Evolutionary conservation across 768 basidiomycete species (phyloP).

Genomic region (Piloderma croceum): DNA sequence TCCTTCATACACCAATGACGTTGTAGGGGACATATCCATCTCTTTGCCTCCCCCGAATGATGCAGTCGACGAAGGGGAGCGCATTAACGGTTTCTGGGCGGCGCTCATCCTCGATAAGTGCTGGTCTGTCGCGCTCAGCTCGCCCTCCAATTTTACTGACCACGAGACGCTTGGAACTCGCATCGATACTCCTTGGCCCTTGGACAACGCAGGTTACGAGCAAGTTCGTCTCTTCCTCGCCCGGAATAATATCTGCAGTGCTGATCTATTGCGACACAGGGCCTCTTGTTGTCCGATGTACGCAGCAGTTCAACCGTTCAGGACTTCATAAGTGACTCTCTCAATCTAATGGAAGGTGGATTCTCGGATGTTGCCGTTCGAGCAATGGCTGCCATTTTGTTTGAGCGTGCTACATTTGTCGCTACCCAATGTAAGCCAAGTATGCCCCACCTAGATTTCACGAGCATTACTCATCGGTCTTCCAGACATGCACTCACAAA

Average conservation of each 20-base stretch:
- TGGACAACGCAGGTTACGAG: slow-evolving; percentile 35
- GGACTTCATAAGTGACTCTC: slow-evolving; percentile 34
- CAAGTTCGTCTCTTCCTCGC: slow-evolving; percentile 7
- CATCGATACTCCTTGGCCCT: slow-evolving; percentile 48
- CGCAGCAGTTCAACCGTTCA: slow-evolving; percentile 44
- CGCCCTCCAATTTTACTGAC: slow-evolving; percentile 48
- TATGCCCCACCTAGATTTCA: slow-evolving; percentile 34
- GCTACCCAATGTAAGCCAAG: slow-evolving; percentile 23
- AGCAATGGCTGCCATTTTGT: slow-evolving; percentile 27
- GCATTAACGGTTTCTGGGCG: slow-evolving; percentile 64
- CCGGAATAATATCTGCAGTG: slow-evolving; percentile 3
- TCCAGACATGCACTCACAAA: slow-evolving; percentile 37
- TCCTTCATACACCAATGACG: neutral
- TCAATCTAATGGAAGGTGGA: slow-evolving; percentile 18
- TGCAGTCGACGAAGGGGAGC: slow-evolving; percentile 56
- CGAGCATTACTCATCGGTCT: neutral
- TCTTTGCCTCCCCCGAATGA: slow-evolving; percentile 36
- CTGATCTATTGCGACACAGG: slow-evolving; percentile 27
- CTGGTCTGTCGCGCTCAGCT: slow-evolving; percentile 48
- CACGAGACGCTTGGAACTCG: slow-evolving; percentile 40
- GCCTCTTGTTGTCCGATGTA: slow-evolving; percentile 37
- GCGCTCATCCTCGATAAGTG: slow-evolving; percentile 55
- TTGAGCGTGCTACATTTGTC: slow-evolving; percentile 28
- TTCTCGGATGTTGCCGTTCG: slow-evolving; percentile 19
- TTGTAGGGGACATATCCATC: slow-evolving; percentile 9